Percentiles rank a stretch among this genome's conserved stretches.
phyloP scores from a whole-genome alignment of 306 rosid genomes.

The Bauhinia variegata region DNA sequence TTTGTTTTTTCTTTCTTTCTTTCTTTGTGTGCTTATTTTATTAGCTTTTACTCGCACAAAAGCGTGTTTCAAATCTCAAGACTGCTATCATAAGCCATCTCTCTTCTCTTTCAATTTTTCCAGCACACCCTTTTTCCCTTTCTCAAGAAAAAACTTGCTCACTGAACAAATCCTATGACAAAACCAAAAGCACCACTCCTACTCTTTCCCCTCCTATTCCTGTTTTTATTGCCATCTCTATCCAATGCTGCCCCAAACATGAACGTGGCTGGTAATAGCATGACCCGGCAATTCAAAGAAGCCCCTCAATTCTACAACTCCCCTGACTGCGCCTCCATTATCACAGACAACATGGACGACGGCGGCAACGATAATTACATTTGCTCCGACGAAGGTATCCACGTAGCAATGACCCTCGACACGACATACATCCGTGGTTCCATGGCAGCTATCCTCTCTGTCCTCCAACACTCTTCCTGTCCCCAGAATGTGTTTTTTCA shows the following conservation, averaged over 20 bases:
- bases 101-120: conserved; percentile 8
- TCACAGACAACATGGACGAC: conserved; percentile 27
- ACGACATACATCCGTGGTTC: conserved; percentile 84
- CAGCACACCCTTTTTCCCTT: too few relatives aligned
- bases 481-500: conserved; percentile 81
- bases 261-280: conserved; percentile 12
- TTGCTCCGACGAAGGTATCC: conserved; percentile 66
- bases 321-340: conserved; percentile 56
- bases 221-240: conserved; percentile 19
- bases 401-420: conserved; percentile 92
- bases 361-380: conserved; percentile 14
- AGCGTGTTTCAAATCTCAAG: conserved; percentile 32
- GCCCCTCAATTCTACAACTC: conserved; percentile 96
- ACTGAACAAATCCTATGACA: conserved; percentile 43
- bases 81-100: too few relatives aligned
- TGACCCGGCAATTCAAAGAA: conserved; percentile 58
- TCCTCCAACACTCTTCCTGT: conserved; percentile 85
- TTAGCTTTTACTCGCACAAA: too few relatives aligned
- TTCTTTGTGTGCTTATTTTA: too few relatives aligned
- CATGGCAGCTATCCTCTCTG: conserved; percentile 89
- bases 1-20: too few relatives aligned
- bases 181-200: conserved; percentile 20
- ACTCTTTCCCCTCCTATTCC: conserved; percentile 6
- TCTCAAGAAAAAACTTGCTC: background rate
- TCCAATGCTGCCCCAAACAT: conserved; percentile 24